Base-by-base conservation (phyloP, 331 rosid species). In the Saraca asoca region DNA sequence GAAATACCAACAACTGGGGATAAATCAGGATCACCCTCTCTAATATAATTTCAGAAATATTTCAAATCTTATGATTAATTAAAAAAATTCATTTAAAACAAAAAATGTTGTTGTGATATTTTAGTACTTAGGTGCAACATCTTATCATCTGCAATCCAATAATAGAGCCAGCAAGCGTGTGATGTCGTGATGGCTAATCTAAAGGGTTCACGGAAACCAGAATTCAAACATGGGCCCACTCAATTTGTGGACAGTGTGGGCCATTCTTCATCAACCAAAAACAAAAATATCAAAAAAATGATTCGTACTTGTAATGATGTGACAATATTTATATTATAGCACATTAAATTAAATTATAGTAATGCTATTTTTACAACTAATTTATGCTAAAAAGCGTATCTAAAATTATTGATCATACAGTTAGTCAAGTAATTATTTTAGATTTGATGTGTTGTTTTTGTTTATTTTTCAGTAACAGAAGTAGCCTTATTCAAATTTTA, bases 1-100 rank as follows among this genome's bases (percentile, higher is more conserved):
- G 84, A 90, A 94, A 66, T 90, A 94, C 68, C 87, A 83, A 61
- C 97, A 85, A 82, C 80, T 94, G 71, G 98, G 92, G 66, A 31
- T 73, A 72, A 78, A 64, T 78, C 90, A 71, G 44, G 85, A 80
- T 12, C 71, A 83, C 85, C 65, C 64, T 83, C 58, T 85, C 54
- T 85, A 66, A 79, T 71, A 38, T 35, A 64, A 68, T 62, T 49
- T 41, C 72, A 54, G 51, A 55, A 72, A 37, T 62, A 62, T 60
- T 54, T 66, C 48, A 60, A 62, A 51, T 68, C 41, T 56, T 39
- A 48, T 68, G 42, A 64, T 72, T 64, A 52, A 60, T 78, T 62
- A 48, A 48, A 48, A 13, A 15, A 52, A 62, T 12, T 57, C 13
- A 45, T 42, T 73, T 60, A 51, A 52, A 58, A 60, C 46, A 69